Conservation (phyloP, 2,329 filamentous ascomycete species). For the Fusarium tanahbumbuense region DNA sequence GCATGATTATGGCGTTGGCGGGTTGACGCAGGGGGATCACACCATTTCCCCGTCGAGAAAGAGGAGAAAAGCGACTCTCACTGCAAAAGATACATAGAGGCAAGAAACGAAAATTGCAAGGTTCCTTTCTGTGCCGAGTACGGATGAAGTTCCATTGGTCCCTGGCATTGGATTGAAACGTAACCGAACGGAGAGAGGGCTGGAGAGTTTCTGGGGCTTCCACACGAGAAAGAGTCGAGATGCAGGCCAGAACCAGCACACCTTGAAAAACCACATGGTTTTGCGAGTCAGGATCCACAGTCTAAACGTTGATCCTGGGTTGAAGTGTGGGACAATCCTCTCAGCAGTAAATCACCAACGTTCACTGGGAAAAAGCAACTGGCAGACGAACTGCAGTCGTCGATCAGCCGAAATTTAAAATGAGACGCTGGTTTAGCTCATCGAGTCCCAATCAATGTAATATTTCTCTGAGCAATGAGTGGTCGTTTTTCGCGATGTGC, state of each 20-base stretch:
- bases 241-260: slow-evolving; percentile 1
- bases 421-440: slow-evolving; percentile 2
- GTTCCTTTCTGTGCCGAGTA: slow-evolving; percentile 18
- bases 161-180: slow-evolving; percentile 5
- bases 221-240: slow-evolving; percentile 2
- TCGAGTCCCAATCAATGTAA: neutral
- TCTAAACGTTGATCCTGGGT: slow-evolving; percentile 19
- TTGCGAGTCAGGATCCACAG: slow-evolving; percentile 38
- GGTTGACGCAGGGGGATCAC: slow-evolving; percentile 45
- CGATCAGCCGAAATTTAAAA: slow-evolving; percentile 26
- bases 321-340: slow-evolving; percentile 4
- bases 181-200: neutral
- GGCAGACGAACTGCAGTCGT: slow-evolving; percentile 2
- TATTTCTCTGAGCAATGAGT: neutral
- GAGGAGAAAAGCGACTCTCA: neutral
- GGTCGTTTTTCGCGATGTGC: neutral
- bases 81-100: neutral
- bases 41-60: slow-evolving; percentile 18
- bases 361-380: slow-evolving; percentile 17
- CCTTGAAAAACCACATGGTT: slow-evolving; percentile 37
- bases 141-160: slow-evolving; percentile 22
- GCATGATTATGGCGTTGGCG: slow-evolving; percentile 38
- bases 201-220: slow-evolving; percentile 27
- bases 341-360: neutral
- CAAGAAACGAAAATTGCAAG: neutral